These are phyloP conservation scores for Iris macrosiphon DNA, from an alignment of 106 monocot species.

Conservation along the genomic window DNA sequence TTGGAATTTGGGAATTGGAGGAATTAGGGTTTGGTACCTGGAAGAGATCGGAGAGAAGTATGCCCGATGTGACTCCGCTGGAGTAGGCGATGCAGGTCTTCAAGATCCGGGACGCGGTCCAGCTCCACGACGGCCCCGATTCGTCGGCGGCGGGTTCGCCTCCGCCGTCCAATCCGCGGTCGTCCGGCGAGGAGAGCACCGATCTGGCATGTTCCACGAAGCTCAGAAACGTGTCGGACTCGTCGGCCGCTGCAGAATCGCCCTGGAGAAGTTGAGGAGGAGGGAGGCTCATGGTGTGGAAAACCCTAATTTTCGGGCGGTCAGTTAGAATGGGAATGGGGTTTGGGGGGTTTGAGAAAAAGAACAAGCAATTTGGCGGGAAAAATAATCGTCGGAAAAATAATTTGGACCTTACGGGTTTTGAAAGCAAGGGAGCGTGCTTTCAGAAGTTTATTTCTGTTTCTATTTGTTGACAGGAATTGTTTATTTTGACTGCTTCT, in stretches of 20 bases:
- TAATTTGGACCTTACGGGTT: no score
- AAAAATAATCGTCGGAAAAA: no score
- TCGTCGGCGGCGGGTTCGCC: constrained; percentile 11
- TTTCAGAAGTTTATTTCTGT: no score
- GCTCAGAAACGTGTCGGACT: constrained; percentile 53
- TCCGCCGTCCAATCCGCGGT: constrained; percentile 3
- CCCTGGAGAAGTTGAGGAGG: neutral
- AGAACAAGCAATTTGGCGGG: neutral
- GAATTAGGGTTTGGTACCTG: constrained; percentile 37
- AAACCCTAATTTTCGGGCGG: constrained; percentile 7
- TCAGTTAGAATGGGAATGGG: no score
- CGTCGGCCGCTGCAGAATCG: constrained; percentile 7
- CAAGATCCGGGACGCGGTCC: constrained; percentile 71
- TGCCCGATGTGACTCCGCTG: constrained; percentile 86
- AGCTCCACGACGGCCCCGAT: constrained; percentile 59
- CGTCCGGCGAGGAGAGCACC: constrained; percentile 23
- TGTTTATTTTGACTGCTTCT: no score
- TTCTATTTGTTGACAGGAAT: no score
- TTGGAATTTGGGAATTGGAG: neutral
- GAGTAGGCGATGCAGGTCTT: constrained; percentile 80
- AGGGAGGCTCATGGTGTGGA: neutral
- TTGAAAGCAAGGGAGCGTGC: no score
- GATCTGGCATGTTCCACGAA: constrained; percentile 75
- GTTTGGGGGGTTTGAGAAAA: neutral
- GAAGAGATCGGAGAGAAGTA: constrained; percentile 90